Evolutionary conservation across 352 stramenopile genomes (phyloP).

Genomic region (Phytopythium litorale): DNA sequence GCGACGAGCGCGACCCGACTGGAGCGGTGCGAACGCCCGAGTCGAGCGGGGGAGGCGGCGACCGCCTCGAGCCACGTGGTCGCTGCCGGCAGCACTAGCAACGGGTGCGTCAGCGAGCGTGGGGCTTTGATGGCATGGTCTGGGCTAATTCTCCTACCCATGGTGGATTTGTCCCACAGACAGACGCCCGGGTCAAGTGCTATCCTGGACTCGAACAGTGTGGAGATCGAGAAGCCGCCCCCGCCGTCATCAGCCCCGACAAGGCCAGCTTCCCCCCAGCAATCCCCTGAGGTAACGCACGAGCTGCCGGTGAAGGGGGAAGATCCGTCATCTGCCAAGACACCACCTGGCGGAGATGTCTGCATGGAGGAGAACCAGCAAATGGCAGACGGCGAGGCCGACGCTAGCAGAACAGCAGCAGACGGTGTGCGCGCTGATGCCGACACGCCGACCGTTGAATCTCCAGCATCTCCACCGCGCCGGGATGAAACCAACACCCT

Average conservation of each 20-base stretch:
- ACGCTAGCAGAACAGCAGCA: not conserved
- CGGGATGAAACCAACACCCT: not conserved
- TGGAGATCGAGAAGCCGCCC: not conserved
- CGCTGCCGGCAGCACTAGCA: not conserved
- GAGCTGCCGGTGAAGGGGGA: not conserved
- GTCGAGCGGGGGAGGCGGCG: not conserved
- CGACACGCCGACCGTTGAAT: not conserved
- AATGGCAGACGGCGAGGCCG: not conserved
- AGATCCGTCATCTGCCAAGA: too few relatives aligned
- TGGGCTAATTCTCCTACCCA: not conserved
- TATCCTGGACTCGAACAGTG: too few relatives aligned
- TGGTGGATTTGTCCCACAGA: not conserved
- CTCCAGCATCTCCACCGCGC: not conserved
- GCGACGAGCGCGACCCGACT: slow-evolving; percentile 5
- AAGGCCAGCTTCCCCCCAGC: not conserved
- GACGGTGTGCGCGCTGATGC: not conserved
- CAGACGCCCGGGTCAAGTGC: not conserved
- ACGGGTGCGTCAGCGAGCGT: not conserved
- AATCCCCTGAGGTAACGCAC: not conserved
- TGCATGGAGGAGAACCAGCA: not conserved
- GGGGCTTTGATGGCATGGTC: not conserved
- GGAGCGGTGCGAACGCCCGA: slow-evolving; percentile 1
- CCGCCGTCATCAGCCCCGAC: not conserved
- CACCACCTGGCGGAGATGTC: not conserved
- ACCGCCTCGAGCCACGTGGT: not conserved